Evolutionary conservation across 2,329 filamentous ascomycete genomes (phyloP).

Genomic region (Phyllosticta citriasiana): DNA sequence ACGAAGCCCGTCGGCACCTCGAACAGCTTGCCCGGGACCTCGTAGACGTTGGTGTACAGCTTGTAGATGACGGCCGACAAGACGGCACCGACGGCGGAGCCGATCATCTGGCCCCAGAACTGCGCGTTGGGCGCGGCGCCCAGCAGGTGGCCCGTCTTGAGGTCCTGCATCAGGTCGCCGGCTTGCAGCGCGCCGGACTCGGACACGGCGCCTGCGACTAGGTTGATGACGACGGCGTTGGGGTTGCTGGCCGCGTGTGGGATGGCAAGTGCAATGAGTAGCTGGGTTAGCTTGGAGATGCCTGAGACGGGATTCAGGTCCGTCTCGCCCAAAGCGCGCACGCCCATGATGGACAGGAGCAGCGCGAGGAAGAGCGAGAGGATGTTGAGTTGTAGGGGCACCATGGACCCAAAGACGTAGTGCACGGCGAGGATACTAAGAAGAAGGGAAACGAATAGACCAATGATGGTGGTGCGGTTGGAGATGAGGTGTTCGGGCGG

Average conservation of each 20-base stretch:
- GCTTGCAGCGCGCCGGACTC: slow-evolving; percentile 84
- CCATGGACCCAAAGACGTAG: slow-evolving; percentile 70
- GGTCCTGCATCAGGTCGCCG: slow-evolving; percentile 91
- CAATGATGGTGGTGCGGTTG: slow-evolving; percentile 58
- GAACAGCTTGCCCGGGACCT: slow-evolving; percentile 80
- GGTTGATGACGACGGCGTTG: slow-evolving; percentile 87
- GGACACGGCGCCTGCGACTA: slow-evolving; percentile 82
- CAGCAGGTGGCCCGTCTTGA: slow-evolving; percentile 90
- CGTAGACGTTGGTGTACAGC: slow-evolving; percentile 82
- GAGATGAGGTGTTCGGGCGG: slow-evolving; percentile 75
- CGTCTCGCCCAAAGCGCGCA: slow-evolving; percentile 63
- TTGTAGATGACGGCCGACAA: slow-evolving; percentile 80
- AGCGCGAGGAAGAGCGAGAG: slow-evolving; percentile 75
- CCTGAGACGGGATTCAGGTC: slow-evolving; percentile 94
- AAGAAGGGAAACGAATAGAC: slow-evolving; percentile 64
- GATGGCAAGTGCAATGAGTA: slow-evolving; percentile 87
- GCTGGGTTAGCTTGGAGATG: slow-evolving; percentile 91
- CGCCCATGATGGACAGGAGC: slow-evolving; percentile 53
- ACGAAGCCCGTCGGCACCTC: slow-evolving; percentile 92
- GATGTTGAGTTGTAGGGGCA: slow-evolving; percentile 71
- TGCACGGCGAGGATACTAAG: slow-evolving; percentile 77
- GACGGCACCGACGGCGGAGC: slow-evolving; percentile 74
- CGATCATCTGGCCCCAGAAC: slow-evolving; percentile 93
- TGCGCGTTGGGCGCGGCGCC: slow-evolving; percentile 89
- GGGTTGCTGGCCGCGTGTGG: slow-evolving; percentile 57